Evolutionary conservation across 164 flowering plant genomes (phyloP).

Genomic region (Echeveria elegans): DNA sequence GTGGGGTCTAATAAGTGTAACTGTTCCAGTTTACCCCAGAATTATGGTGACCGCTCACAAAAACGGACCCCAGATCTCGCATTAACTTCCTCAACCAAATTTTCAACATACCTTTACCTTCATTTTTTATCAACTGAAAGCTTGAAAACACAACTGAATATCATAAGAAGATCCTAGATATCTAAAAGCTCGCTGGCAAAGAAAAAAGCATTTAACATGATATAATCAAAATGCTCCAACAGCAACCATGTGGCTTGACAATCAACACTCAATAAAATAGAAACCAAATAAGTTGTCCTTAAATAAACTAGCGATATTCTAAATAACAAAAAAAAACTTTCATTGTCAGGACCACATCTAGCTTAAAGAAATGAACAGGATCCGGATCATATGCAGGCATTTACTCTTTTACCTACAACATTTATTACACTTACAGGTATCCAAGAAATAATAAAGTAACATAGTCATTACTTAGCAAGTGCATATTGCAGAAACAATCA

Average conservation of each 20-base stretch:
- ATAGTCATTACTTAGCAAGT: not conserved
- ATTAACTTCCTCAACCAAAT: not conserved
- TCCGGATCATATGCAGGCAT: constrained; percentile 3
- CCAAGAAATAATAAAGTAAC: not conserved
- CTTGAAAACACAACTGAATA: not conserved
- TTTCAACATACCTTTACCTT: not conserved
- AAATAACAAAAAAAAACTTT: not conserved
- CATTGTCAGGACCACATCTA: not conserved
- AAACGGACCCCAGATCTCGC: not conserved
- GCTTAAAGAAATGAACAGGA: not conserved
- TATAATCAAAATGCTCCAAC: not conserved
- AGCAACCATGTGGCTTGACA: not conserved
- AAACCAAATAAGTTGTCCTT: not conserved
- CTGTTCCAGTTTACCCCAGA: not conserved
- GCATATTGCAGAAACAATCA: not conserved
- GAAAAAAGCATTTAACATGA: not conserved
- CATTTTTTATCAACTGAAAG: not conserved
- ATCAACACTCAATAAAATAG: not conserved
- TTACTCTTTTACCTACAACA: not conserved
- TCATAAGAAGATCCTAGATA: not conserved
- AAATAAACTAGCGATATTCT: not conserved
- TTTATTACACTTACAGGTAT: constrained; percentile 4
- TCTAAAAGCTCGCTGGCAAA: not conserved
- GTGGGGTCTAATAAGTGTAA: not conserved
- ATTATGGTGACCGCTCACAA: not conserved